Evolutionary conservation across 2,329 filamentous ascomycete species (phyloP).

Genomic region (Exophiala xenobiotica): DNA sequence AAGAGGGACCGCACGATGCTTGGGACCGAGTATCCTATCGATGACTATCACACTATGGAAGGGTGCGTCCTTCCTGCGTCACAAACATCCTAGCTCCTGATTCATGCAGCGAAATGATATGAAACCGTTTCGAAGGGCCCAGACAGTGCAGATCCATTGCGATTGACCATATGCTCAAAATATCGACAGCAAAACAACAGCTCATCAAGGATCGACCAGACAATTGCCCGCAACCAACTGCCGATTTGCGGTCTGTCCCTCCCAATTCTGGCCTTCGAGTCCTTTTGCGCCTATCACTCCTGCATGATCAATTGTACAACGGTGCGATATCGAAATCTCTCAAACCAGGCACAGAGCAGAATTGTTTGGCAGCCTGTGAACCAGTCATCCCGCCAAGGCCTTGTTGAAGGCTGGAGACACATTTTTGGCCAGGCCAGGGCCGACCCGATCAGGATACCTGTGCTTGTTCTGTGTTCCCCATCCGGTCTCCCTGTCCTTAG

Average conservation of each 20-base stretch:
- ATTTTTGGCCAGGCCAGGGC: slow-evolving; percentile 3
- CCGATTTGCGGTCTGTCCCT: background rate
- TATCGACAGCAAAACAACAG: background rate
- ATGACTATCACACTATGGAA: background rate
- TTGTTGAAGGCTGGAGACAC: slow-evolving; percentile 3
- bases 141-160: background rate
- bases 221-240: background rate
- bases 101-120: background rate
- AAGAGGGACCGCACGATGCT: background rate
- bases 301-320: slow-evolving; percentile 1
- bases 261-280: background rate
- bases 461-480: slow-evolving; percentile 15
- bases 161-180: background rate
- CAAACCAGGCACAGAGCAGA: slow-evolving; percentile 11
- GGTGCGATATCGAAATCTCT: background rate
- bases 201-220: background rate
- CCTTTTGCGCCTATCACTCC: background rate
- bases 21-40: too few relatives aligned
- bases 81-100: slow-evolving; percentile 15
- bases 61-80: slow-evolving; percentile 5
- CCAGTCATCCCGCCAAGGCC: slow-evolving; percentile 21
- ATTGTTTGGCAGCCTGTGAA: slow-evolving; percentile 1
- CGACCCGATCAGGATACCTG: slow-evolving; percentile 7
- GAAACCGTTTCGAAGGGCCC: background rate
- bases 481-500: slow-evolving; percentile 9